Percentiles rank a stretch among this genome's conserved stretches.
Evolutionary conservation across 768 basidiomycete genomes (phyloP).

Genomic region (Tylopilus felleus): DNA sequence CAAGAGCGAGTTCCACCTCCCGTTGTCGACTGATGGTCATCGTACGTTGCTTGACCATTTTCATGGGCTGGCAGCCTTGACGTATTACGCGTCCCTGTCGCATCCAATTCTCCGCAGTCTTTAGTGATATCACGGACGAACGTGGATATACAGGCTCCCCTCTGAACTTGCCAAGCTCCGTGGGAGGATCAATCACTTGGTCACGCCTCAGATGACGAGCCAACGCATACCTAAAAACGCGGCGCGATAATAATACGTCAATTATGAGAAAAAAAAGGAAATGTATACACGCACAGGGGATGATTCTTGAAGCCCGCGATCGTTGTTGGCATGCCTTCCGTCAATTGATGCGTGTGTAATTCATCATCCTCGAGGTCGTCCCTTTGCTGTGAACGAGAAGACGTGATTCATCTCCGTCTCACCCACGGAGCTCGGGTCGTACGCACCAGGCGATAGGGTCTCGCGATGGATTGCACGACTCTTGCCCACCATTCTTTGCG

Average conservation of each 20-base stretch:
- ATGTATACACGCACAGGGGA: slow-evolving; percentile 55
- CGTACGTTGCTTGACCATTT: slow-evolving; percentile 82
- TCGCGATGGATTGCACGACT: slow-evolving; percentile 55
- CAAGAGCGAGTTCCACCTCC: slow-evolving; percentile 59
- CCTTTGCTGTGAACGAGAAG: slow-evolving; percentile 56
- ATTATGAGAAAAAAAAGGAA: slow-evolving; percentile 24
- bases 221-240: slow-evolving; percentile 65
- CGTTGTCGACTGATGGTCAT: slow-evolving; percentile 76
- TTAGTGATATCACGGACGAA: slow-evolving; percentile 76
- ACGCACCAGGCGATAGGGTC: slow-evolving; percentile 82
- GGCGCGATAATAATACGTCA: slow-evolving; percentile 2
- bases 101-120: slow-evolving; percentile 95
- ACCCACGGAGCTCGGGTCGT: slow-evolving; percentile 13
- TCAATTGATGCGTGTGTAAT: slow-evolving; percentile 68
- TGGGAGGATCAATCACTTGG: slow-evolving; percentile 76
- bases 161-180: slow-evolving; percentile 87
- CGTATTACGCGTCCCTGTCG: slow-evolving; percentile 73
- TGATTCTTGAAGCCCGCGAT: slow-evolving; percentile 94
- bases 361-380: slow-evolving; percentile 94
- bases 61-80: slow-evolving; percentile 79
- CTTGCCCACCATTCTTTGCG: slow-evolving; percentile 85
- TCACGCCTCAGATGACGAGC: slow-evolving; percentile 84
- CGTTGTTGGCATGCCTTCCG: slow-evolving; percentile 90
- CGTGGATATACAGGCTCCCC: slow-evolving; percentile 92
- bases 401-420: slow-evolving; percentile 15